Conservation (phyloP, 805 yeast genomes). For the Lachancea mirantina region DNA sequence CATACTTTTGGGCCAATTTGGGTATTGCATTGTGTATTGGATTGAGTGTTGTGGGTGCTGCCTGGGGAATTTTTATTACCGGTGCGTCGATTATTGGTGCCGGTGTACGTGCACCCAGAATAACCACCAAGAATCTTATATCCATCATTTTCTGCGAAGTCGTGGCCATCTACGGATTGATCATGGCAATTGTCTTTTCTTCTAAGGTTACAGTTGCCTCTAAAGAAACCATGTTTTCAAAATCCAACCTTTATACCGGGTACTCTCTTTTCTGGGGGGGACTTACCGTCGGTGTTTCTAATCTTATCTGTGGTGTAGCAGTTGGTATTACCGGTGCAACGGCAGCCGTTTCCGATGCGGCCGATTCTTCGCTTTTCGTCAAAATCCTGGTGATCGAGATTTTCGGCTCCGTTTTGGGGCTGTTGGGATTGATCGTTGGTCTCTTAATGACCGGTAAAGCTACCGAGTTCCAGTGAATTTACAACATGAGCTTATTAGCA, state of each 20-base stretch:
- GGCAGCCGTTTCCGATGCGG: slow-evolving; percentile 98
- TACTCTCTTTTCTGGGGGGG: slow-evolving; percentile 98
- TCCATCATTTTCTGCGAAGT: slow-evolving; percentile 98
- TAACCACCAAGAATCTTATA: slow-evolving; percentile 93
- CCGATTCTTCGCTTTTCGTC: slow-evolving; percentile 89
- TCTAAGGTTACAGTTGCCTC: slow-evolving; percentile 73
- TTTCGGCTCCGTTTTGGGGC: slow-evolving; percentile 92
- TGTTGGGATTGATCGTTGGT: slow-evolving; percentile 94
- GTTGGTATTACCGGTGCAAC: slow-evolving; percentile 98
- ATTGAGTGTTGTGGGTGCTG: slow-evolving; percentile 92
- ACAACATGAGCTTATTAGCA: too few species aligned
- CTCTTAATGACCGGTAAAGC: slow-evolving; percentile 96
- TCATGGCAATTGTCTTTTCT: slow-evolving; percentile 95
- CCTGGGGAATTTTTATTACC: slow-evolving; percentile 97
- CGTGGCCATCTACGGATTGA: slow-evolving; percentile 95
- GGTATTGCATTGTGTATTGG: slow-evolving; percentile 93
- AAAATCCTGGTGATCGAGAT: slow-evolving; percentile 95
- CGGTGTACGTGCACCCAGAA: slow-evolving; percentile 95
- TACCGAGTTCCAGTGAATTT: slow-evolving; percentile 69
- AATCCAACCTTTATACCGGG: slow-evolving; percentile 88
- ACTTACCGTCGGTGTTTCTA: slow-evolving; percentile 85
- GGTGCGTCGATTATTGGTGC: slow-evolving; percentile 95
- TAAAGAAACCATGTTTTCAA: slow-evolving; percentile 56
- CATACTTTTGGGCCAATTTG: slow-evolving; percentile 92
- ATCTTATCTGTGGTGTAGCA: slow-evolving; percentile 92